phyloP scores from a whole-genome alignment of 768 basidiomycete genomes.

The Trametes sanguinea region DNA sequence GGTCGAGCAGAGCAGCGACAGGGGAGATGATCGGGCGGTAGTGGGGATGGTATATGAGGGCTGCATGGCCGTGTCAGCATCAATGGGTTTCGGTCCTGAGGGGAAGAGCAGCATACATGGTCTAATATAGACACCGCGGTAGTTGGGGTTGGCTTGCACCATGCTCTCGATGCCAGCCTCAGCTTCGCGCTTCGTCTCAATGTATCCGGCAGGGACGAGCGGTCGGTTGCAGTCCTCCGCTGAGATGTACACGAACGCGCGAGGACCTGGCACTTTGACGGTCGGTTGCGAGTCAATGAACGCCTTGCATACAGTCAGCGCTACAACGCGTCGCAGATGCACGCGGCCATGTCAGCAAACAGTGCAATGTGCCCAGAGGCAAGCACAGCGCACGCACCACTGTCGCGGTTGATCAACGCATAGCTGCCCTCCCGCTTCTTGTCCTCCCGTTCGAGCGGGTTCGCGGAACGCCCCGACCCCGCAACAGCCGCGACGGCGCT shows the following conservation, averaged over 20 bases:
- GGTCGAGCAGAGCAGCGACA: slow-evolving; percentile 78
- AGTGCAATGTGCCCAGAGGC: background rate
- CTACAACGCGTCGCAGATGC: slow-evolving; percentile 39
- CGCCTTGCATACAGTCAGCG: slow-evolving; percentile 75
- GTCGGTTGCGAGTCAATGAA: slow-evolving; percentile 52
- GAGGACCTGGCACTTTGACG: slow-evolving; percentile 35
- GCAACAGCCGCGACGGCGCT: slow-evolving; percentile 45
- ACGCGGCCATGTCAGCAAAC: background rate
- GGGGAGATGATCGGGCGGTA: slow-evolving; percentile 87
- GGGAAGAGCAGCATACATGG: slow-evolving; percentile 64
- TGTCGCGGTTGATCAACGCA: slow-evolving; percentile 83
- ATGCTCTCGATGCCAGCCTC: slow-evolving; percentile 68
- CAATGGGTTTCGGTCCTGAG: background rate
- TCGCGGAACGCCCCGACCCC: slow-evolving; percentile 36
- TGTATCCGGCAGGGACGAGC: slow-evolving; percentile 81
- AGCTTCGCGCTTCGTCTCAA: slow-evolving; percentile 92
- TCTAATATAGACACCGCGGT: slow-evolving; percentile 79
- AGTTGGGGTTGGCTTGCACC: slow-evolving; percentile 44
- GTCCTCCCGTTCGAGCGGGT: slow-evolving; percentile 58
- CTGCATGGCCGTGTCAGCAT: slow-evolving; percentile 41
- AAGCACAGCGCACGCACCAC: slow-evolving; percentile 57
- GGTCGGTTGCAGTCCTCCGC: slow-evolving; percentile 94
- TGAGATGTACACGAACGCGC: slow-evolving; percentile 92
- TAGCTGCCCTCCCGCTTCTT: slow-evolving; percentile 52
- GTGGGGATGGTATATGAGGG: slow-evolving; percentile 95